Evolutionary conservation across 148 eudicot species (phyloP), one percentile per base, ranked within the genome.

Genomic region (Persicaria tinctoria): DNA sequence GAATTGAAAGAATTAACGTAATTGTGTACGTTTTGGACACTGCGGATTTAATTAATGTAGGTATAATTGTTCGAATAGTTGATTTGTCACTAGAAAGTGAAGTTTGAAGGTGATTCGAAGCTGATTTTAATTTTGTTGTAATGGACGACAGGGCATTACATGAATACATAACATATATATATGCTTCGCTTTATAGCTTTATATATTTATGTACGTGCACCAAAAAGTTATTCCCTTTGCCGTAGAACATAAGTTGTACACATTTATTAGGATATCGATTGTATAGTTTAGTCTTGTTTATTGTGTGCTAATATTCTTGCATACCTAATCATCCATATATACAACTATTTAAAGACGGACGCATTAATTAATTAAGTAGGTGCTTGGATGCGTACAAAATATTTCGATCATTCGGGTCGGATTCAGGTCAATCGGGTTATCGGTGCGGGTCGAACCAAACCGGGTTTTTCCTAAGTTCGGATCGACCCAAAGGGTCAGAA

Each of bases 141-240:
- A 32, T 32, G 41, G 41, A 32, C 45, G 38, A 63, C 69, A 63
- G 8, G 69, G 41, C 41, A 32, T 32, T 63, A 46, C 16, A 63
- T 63, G 70, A 66, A 66, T 20, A 38, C 44, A 41, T 38, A 66
- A 66, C 48, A 1, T 32, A 1, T 23, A 32, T 32, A 32, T 32
- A 41, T 13, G n/a, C 46, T 63, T 66, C 4, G 18, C 70, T 66
- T 66, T 41, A 66, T 44, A 41, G 38, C 2, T 11, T 2, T 32
- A 32, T 32, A 0, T 32, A 32, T 32, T 0, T 27, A 32, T 32
- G 41, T 41, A 41, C 38, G 48, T 66, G 18, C 48, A 66, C 13
- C 16, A 18, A 14, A 66, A 66, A 66, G 48, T 38, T 66, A 66
- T 66, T 66, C 70, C 70, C 48, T 41, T 66, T 66, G 70, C 32